These are phyloP conservation scores for Flagelloscypha sp. DNA, from an alignment of 768 basidiomycete species.

Conservation along the genomic window DNA sequence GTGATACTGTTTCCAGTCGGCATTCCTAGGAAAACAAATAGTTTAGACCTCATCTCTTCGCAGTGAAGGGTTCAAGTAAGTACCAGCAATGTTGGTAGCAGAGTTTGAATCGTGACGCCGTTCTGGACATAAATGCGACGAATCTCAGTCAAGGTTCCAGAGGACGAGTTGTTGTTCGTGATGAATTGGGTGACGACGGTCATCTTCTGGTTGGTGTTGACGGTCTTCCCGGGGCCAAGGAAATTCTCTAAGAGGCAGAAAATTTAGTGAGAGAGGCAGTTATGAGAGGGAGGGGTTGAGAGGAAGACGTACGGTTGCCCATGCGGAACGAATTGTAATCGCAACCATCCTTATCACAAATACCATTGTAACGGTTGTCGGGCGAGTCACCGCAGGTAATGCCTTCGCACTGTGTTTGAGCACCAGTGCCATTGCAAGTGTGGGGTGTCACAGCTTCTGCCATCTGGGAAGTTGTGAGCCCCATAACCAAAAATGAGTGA, in stretches of 20 bases:
- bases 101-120: constrained; percentile 31
- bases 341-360: constrained; percentile 35
- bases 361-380: constrained; percentile 23
- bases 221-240: constrained; percentile 26
- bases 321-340: constrained; percentile 40
- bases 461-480: no score
- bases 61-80: no score
- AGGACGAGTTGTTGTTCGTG: constrained; percentile 27
- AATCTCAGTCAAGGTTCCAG: constrained; percentile 31
- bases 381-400: constrained; percentile 18
- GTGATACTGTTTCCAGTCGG: constrained; percentile 27
- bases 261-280: no score
- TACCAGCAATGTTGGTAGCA: constrained; percentile 22
- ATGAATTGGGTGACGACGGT: constrained; percentile 39
- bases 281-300: no score
- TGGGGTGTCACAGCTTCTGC: constrained; percentile 36
- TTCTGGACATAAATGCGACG: constrained; percentile 34
- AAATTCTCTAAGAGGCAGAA: no score
- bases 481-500: no score
- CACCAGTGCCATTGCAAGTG: constrained; percentile 23
- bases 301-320: constrained; percentile 25
- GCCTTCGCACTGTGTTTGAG: constrained; percentile 26
- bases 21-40: constrained; percentile 27
- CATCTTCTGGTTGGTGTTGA: constrained; percentile 30
- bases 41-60: no score